These are phyloP conservation scores for Leccinum arenicola DNA, from an alignment of 768 basidiomycete genomes.

Conservation along the genomic window DNA sequence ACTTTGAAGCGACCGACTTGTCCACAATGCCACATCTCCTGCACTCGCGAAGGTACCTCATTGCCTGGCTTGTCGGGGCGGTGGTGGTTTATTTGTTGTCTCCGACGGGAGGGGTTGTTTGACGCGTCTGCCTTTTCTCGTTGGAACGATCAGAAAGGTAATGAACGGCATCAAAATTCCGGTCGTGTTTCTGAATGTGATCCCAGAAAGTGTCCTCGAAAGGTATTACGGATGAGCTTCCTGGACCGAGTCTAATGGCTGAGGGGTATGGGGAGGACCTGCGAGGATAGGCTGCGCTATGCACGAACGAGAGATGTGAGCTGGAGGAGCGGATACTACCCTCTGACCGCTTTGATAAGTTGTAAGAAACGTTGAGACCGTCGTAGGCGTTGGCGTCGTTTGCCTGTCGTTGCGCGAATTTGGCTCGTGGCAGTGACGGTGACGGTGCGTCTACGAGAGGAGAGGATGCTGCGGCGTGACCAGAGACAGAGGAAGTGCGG, in stretches of 20 bases:
- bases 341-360: conserved; percentile 34
- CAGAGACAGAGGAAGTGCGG: conserved; percentile 13
- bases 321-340: conserved; percentile 34
- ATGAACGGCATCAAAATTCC: conserved; percentile 40
- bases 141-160: conserved; percentile 58
- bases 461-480: conserved; percentile 1
- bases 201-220: conserved; percentile 40
- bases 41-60: conserved; percentile 27
- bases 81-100: conserved; percentile 17
- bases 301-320: conserved; percentile 22
- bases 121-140: conserved; percentile 46
- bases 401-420: conserved; percentile 36
- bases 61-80: conserved; percentile 15
- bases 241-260: conserved; percentile 19
- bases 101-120: conserved; percentile 24
- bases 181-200: conserved; percentile 38
- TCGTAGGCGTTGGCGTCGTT: conserved; percentile 19
- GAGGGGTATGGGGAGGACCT: conserved; percentile 29
- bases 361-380: conserved; percentile 43
- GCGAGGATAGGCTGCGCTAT: background rate
- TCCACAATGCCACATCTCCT: conserved; percentile 68
- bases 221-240: conserved; percentile 34
- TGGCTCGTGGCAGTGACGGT: too few species aligned
- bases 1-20: conserved; percentile 65
- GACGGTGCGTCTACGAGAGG: conserved; percentile 18